Percentiles rank a stretch among this genome's conserved stretches.
Evolutionary conservation across 2,329 filamentous ascomycete species (phyloP).

Genomic region (Lachnellula occidentalis): DNA sequence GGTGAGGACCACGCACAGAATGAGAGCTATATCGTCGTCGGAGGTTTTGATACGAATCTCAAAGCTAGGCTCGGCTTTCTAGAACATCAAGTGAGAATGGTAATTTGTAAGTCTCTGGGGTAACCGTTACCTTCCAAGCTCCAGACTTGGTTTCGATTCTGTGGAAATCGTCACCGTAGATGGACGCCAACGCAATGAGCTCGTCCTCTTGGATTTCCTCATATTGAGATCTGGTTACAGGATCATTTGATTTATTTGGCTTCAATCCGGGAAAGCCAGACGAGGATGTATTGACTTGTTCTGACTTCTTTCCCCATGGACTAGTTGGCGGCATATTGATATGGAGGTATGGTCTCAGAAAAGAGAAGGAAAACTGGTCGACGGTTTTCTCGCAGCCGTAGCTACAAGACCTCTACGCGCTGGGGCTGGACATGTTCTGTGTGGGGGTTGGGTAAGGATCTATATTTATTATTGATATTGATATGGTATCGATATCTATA

Average conservation of each 20-base stretch:
- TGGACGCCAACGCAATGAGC: conserved; percentile 75
- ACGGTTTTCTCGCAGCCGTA: conserved; percentile 26
- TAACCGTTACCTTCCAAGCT: conserved; percentile 73
- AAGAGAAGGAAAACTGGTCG: conserved; percentile 9
- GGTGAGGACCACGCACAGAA: conserved; percentile 74
- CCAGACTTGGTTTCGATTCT: conserved; percentile 62
- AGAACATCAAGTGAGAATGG: conserved; percentile 8
- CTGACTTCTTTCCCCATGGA: conserved; percentile 30
- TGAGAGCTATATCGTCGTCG: conserved; percentile 65
- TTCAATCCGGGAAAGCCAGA: conserved; percentile 24
- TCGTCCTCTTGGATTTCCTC: conserved; percentile 84
- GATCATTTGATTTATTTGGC: conserved; percentile 20
- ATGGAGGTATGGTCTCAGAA: conserved; percentile 6
- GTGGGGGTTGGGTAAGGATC: conserved; percentile 3
- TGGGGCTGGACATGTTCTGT: conserved; percentile 19
- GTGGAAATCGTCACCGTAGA: conserved; percentile 85
- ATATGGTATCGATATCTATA: background rate
- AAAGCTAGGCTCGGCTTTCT: conserved; percentile 80
- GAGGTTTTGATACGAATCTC: conserved; percentile 71
- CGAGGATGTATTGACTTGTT: conserved; percentile 33
- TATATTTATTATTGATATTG: conserved; percentile 1
- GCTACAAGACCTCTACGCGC: conserved; percentile 26
- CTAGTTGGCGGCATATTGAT: conserved; percentile 30
- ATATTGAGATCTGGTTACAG: conserved; percentile 57
- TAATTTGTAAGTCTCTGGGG: background rate